Conservation (phyloP, 805 yeast genomes). For the Dipodascus geniculatus region DNA sequence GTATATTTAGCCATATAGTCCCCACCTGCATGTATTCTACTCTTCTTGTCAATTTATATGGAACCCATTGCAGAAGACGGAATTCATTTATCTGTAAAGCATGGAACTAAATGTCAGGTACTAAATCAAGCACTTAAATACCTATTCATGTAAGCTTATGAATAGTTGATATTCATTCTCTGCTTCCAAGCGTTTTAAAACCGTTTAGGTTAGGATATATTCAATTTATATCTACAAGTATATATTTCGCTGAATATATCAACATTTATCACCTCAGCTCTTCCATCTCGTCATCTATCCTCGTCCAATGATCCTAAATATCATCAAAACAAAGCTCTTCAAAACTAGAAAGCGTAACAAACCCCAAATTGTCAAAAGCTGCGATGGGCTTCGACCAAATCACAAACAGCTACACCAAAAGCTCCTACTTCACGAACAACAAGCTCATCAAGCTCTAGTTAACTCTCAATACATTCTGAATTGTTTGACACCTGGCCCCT, state of each 20-base stretch:
- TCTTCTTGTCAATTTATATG: not conserved
- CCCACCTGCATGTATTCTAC: not conserved
- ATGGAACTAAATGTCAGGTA: not conserved
- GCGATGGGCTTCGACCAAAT: not conserved
- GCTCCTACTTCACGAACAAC: not conserved
- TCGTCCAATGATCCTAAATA: not conserved
- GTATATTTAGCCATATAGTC: not conserved
- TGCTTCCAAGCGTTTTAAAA: not conserved
- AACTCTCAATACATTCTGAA: not conserved
- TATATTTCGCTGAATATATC: no score
- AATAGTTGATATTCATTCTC: not conserved
- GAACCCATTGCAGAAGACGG: not conserved
- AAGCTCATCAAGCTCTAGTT: not conserved
- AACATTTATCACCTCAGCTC: not conserved
- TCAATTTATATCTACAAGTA: no score
- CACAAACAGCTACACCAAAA: not conserved
- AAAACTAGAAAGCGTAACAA: not conserved
- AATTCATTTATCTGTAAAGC: not conserved
- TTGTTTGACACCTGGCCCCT: not conserved
- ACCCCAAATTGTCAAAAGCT: not conserved
- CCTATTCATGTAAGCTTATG: not conserved
- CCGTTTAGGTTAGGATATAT: not conserved
- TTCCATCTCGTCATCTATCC: not conserved
- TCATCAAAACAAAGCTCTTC: not conserved
- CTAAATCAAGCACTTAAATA: not conserved